Evolutionary conservation across 2,329 filamentous ascomycete species (phyloP).

Genomic region (Lanzia echinophila): DNA sequence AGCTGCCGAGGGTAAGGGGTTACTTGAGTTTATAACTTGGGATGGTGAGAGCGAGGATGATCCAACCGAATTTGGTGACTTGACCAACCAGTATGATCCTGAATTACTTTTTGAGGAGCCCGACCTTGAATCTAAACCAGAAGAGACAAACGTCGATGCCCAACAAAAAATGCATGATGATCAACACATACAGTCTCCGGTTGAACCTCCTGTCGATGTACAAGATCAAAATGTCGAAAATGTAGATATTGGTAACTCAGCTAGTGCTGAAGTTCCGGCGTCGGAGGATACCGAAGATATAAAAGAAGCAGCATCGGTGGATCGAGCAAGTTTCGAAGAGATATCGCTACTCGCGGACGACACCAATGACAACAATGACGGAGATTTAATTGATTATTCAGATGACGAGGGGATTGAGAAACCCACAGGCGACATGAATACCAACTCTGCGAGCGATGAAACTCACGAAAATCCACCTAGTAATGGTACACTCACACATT

Average conservation of each 20-base stretch:
- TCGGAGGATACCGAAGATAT: too few relatives aligned
- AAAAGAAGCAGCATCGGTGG: not conserved
- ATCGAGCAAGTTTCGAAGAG: not conserved
- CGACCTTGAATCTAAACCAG: not conserved
- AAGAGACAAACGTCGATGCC: not conserved
- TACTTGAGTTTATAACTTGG: slow-evolving; percentile 24
- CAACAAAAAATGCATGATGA: not conserved
- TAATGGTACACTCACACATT: slow-evolving; percentile 25
- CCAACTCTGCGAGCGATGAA: not conserved
- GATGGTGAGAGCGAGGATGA: slow-evolving; percentile 20
- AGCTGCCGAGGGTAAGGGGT: slow-evolving; percentile 49
- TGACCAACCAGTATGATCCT: slow-evolving; percentile 2
- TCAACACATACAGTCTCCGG: not conserved
- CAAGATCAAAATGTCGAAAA: not conserved
- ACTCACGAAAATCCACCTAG: slow-evolving; percentile 14
- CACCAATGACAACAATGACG: slow-evolving; percentile 26
- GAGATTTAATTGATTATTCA: slow-evolving; percentile 43
- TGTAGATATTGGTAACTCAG: not conserved
- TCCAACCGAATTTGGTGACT: slow-evolving; percentile 15
- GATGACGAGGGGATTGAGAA: slow-evolving; percentile 34
- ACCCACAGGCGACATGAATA: slow-evolving; percentile 5
- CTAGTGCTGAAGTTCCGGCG: slow-evolving; percentile 1
- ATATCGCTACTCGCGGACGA: not conserved
- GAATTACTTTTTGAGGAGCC: not conserved
- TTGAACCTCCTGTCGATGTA: not conserved